These are phyloP conservation scores for Blastomyces percursus DNA, from an alignment of 2,329 filamentous ascomycete species.

Conservation along the genomic window DNA sequence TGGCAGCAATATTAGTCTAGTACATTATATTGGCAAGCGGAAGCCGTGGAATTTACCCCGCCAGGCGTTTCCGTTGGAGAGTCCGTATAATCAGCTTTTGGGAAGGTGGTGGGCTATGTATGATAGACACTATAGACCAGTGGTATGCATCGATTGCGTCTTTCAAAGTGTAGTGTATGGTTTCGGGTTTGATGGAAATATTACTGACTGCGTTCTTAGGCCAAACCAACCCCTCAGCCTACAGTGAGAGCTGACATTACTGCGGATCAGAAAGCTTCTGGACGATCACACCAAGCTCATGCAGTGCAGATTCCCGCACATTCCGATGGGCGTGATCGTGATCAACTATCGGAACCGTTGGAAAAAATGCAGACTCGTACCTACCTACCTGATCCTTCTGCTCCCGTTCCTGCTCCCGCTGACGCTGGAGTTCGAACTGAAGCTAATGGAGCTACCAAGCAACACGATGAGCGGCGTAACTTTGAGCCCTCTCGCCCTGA, in stretches of 20 bases:
- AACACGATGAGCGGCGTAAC: not conserved
- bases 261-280: not conserved
- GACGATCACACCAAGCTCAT: not conserved
- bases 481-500: not conserved
- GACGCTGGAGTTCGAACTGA: not conserved
- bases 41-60: constrained; percentile 74
- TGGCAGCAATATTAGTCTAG: constrained; percentile 75
- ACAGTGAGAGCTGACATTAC: not conserved
- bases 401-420: not conserved
- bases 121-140: constrained; percentile 64
- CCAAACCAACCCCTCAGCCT: not conserved
- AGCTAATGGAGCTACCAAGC: not conserved
- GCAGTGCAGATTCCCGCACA: not conserved
- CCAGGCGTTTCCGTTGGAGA: constrained; percentile 25
- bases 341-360: not conserved
- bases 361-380: not conserved
- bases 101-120: constrained; percentile 91
- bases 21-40: constrained; percentile 85
- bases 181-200: not conserved
- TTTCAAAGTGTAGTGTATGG: not conserved
- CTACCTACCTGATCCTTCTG: not conserved
- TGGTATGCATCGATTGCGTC: constrained; percentile 15
- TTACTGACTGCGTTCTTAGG: not conserved
- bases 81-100: constrained; percentile 65
- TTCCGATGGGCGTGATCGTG: not conserved